Base-by-base conservation (phyloP, 2,329 filamentous ascomycete species). In the Phialophora macrospora region DNA sequence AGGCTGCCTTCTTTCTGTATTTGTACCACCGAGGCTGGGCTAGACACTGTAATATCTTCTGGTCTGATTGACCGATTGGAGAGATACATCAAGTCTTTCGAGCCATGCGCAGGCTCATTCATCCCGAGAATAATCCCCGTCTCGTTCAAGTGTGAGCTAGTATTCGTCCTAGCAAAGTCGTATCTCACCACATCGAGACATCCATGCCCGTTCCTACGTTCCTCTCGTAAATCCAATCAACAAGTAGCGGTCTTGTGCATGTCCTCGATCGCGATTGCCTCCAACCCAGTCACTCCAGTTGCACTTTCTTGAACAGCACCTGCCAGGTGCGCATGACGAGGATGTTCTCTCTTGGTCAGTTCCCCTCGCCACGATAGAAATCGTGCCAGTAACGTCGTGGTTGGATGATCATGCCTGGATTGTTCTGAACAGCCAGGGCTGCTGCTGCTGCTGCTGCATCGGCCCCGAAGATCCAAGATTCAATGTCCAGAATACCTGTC, bases 11-110 rank as follows among this genome's bases (percentile, higher is more conserved):
- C 17, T 34, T n/a, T 26, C 57, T 55, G 54, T 62, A 56, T 58
- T 55, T 65, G 49, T 62, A 65, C 38, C 52, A 55, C 20, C 41
- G 44, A 12, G 14, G n/a, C 22, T 55, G 48, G 55, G 51, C 24
- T 55, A 55, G 26, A 46, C 60, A n/a, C 14, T 44, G 38, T 44
- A 44, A 44, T 8, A 44, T 44, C 38, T 44, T 44, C 34, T n/a
- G 38, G 38, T 44, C 38, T 44, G 38, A 44, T n/a, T n/a, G 38
- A 44, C 38, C 38, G 38, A 8, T n/a, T 17, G 34, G 14, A 17
- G 38, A 44, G 38, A n/a, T 44, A 44, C 38, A 44, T 6, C 38
- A 24, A 11, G 49, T 58, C 55, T 46, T 20, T 32, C 52, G 28
- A 34, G 17, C 17, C 20, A 55, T 44, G 17, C 38, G 17, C 14